Percentiles rank a stretch among this genome's conserved stretches.
phyloP scores from a whole-genome alignment of 2,329 filamentous ascomycete genomes.

The Incumbomyces lentus region DNA sequence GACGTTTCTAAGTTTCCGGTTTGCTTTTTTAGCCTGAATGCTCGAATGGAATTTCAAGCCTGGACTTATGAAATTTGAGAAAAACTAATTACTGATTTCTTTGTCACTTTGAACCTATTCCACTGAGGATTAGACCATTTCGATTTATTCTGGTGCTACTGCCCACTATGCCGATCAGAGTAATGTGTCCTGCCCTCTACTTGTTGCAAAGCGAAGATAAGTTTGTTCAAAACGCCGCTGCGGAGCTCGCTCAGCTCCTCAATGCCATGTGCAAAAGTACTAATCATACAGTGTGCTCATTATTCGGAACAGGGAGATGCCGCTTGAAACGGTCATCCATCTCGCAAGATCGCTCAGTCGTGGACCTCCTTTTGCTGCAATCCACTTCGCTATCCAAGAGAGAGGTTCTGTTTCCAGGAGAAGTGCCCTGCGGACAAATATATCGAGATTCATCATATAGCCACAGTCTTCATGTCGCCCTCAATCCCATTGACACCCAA shows the following conservation, averaged over 20 bases:
- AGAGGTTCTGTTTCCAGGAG: background rate
- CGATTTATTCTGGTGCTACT: background rate
- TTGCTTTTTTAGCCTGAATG: too few relatives aligned
- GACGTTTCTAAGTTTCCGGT: too few relatives aligned
- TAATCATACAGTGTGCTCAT: constrained; percentile 7
- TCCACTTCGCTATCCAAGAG: background rate
- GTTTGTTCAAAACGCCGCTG: background rate
- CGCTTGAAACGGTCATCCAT: background rate
- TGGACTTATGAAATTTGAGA: too few relatives aligned
- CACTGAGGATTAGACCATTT: too few relatives aligned
- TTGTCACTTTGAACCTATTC: too few relatives aligned
- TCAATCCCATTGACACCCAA: constrained; percentile 28
- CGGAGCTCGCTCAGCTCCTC: constrained; percentile 1
- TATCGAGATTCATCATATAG: constrained; percentile 26
- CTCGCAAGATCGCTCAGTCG: background rate
- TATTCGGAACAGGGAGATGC: background rate
- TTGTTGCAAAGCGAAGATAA: background rate
- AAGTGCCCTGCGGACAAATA: background rate
- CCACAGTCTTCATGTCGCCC: constrained; percentile 39
- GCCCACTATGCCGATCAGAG: background rate
- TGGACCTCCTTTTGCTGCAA: background rate
- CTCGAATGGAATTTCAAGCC: too few relatives aligned
- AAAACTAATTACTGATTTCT: too few relatives aligned
- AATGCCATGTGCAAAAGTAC: constrained; percentile 3
- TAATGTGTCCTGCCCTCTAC: too few relatives aligned